Conservation (phyloP, 805 yeast genomes). For the Groenewaldozyma tartarivorans region DNA sequence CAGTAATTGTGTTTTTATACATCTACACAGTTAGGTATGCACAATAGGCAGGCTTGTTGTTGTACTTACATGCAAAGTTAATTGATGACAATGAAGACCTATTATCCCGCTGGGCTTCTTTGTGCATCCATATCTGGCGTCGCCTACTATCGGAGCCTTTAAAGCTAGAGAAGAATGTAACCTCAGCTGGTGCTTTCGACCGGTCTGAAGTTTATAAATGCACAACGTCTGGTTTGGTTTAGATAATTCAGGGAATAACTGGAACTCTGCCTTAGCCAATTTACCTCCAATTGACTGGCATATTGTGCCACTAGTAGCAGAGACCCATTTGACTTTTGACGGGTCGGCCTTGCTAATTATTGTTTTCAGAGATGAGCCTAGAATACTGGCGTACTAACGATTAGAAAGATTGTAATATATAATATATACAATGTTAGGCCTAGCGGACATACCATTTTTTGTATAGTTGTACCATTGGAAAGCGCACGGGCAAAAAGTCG, state of each 20-base stretch:
- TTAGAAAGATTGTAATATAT: neutral
- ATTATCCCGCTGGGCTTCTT: no score
- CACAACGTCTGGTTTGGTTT: conserved; percentile 8
- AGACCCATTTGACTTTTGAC: conserved; percentile 1
- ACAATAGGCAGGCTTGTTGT: no score
- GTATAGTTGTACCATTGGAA: conserved; percentile 5
- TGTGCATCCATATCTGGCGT: conserved; percentile 5
- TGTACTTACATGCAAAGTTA: conserved; percentile 10
- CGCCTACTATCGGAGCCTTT: conserved; percentile 10
- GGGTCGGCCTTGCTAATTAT: conserved; percentile 1
- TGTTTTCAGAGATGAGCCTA: conserved; percentile 1
- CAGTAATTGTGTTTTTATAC: neutral
- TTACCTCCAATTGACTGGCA: conserved; percentile 4
- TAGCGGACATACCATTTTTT: conserved; percentile 8
- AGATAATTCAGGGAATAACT: neutral
- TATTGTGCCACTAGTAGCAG: conserved; percentile 7
- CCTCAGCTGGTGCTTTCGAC: conserved; percentile 16
- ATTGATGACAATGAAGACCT: conserved; percentile 1
- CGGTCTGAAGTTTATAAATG: conserved; percentile 12
- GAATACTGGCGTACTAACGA: conserved; percentile 7
- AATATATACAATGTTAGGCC: neutral
- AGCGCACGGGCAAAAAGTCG: conserved; percentile 10
- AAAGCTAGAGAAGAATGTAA: conserved; percentile 10
- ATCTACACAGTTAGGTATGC: neutral
- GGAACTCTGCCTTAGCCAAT: conserved; percentile 9